Evolutionary conservation across 108 stramenopile genomes (phyloP).

Genomic region (Nitzschia sp.): DNA sequence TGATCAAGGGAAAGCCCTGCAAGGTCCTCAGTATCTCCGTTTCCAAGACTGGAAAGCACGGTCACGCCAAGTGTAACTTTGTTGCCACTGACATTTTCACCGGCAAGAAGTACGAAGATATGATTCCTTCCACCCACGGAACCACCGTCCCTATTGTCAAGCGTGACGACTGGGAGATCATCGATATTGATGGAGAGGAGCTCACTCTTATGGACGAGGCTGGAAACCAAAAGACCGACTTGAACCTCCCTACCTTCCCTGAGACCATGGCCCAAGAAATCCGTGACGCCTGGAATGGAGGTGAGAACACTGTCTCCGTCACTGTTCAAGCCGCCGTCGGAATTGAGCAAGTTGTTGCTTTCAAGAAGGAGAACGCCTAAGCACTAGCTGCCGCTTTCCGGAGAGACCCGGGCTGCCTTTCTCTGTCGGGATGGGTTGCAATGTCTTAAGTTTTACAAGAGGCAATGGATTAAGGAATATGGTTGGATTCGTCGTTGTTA

Average conservation of each 20-base stretch:
- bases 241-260: slow-evolving; percentile 91
- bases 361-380: slow-evolving; percentile 72
- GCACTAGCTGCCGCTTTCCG: neutral
- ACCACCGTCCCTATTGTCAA: slow-evolving; percentile 95
- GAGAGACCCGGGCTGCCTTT: slow-evolving; percentile 1
- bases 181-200: slow-evolving; percentile 96
- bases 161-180: slow-evolving; percentile 94
- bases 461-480: too few species aligned
- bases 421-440: slow-evolving; percentile 1
- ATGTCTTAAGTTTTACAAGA: too few species aligned
- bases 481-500: neutral
- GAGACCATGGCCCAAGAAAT: slow-evolving; percentile 92
- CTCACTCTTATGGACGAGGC: slow-evolving; percentile 96
- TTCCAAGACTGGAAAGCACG: slow-evolving; percentile 99
- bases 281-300: slow-evolving; percentile 89
- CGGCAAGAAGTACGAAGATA: slow-evolving; percentile 99
- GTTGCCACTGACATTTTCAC: slow-evolving; percentile 98
- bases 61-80: slow-evolving; percentile 99
- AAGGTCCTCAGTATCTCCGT: slow-evolving; percentile 98
- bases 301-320: slow-evolving; percentile 82
- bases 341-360: slow-evolving; percentile 86
- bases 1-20: slow-evolving; percentile 99
- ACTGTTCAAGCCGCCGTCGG: slow-evolving; percentile 89
- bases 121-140: slow-evolving; percentile 97
- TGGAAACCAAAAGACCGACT: slow-evolving; percentile 97